A percentile compares a stretch with the other conserved stretches of the same genome.
Conservation (phyloP, 805 yeast genomes). For the Kodamaea laetipori region DNA sequence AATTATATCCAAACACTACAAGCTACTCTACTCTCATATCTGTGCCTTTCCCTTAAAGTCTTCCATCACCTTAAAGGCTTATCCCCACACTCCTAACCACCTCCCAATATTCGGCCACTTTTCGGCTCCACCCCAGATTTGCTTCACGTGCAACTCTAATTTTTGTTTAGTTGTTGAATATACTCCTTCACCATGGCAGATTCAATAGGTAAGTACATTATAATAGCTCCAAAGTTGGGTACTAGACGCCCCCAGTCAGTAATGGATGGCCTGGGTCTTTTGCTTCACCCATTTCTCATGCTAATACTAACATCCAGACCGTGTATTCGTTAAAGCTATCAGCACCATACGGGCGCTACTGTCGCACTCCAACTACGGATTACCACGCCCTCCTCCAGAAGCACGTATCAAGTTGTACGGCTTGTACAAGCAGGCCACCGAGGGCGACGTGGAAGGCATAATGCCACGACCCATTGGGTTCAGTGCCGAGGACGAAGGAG, state of each 20-base stretch:
- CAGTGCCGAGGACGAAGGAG: slow-evolving; percentile 63
- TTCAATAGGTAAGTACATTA: slow-evolving; percentile 43
- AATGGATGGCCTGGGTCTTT: no score
- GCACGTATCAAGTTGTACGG: slow-evolving; percentile 73
- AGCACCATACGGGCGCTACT: slow-evolving; percentile 75
- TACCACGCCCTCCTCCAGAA: slow-evolving; percentile 78
- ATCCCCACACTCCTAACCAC: no score
- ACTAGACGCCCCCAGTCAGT: no score
- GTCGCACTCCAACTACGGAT: slow-evolving; percentile 58
- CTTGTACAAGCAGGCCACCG: slow-evolving; percentile 85
- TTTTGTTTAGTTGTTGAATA: not conserved
- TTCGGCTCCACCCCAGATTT: slow-evolving; percentile 7
- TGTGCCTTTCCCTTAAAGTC: no score
- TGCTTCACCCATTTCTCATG: not conserved
- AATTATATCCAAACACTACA: no score
- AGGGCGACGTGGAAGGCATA: slow-evolving; percentile 74
- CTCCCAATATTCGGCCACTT: no score
- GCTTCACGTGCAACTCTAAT: slow-evolving; percentile 8
- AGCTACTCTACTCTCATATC: no score
- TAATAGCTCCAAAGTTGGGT: no score
- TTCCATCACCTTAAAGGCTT: no score
- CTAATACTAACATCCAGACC: slow-evolving; percentile 49
- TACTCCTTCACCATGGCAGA: slow-evolving; percentile 42
- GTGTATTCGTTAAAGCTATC: slow-evolving; percentile 81
- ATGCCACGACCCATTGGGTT: slow-evolving; percentile 66